Percentiles rank a stretch among this genome's conserved stretches.
phyloP scores from a whole-genome alignment of 2,329 filamentous ascomycete genomes.

The Bimuria novae-zelandiae region DNA sequence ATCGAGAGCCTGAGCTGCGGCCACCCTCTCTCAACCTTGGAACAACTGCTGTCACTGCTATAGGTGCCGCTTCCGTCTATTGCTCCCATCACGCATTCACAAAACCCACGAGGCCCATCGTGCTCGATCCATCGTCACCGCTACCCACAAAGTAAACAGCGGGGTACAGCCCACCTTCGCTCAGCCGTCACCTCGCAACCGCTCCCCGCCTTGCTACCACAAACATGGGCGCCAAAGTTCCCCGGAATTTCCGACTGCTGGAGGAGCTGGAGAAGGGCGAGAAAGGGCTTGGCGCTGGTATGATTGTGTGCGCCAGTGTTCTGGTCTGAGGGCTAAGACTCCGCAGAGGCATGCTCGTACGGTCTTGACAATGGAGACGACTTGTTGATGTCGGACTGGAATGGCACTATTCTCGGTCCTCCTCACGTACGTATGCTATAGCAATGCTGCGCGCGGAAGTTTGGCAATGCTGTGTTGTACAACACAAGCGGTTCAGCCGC shows the following conservation, averaged over 20 bases:
- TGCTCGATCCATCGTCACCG: background rate
- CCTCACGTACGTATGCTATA: slow-evolving; percentile 73
- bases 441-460: background rate
- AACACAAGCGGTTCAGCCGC: background rate
- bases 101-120: background rate
- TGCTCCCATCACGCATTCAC: background rate
- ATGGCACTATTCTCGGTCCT: slow-evolving; percentile 94
- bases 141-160: slow-evolving; percentile 26
- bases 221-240: slow-evolving; percentile 73
- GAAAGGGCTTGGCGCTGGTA: slow-evolving; percentile 92
- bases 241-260: slow-evolving; percentile 92
- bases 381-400: slow-evolving; percentile 97
- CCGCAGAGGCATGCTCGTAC: slow-evolving; percentile 90
- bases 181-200: slow-evolving; percentile 18
- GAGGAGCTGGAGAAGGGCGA: slow-evolving; percentile 99
- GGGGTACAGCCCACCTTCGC: slow-evolving; percentile 38
- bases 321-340: slow-evolving; percentile 12
- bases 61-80: background rate
- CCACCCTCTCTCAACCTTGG: background rate
- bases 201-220: slow-evolving; percentile 14
- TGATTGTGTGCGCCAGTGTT: background rate
- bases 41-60: background rate
- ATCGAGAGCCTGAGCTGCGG: background rate
- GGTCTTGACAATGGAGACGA: slow-evolving; percentile 93
- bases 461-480: background rate